phyloP scores from a whole-genome alignment of 1,284 basidiomycete species.

The Agaricales sp. region DNA sequence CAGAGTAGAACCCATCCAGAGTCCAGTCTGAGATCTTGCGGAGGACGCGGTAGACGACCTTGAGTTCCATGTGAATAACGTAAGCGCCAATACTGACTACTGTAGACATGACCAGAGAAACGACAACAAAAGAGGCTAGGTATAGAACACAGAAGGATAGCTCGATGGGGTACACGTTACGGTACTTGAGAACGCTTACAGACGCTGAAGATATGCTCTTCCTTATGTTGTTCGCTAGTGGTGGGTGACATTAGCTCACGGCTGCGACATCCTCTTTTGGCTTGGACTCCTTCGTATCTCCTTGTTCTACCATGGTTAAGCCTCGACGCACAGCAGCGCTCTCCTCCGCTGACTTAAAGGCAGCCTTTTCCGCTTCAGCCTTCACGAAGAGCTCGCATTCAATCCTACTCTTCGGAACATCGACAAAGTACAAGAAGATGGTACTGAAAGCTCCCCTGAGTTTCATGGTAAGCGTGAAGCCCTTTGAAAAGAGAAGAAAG shows the following conservation, averaged over 20 bases:
- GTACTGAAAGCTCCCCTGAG: slow-evolving; percentile 50
- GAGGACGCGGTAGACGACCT: slow-evolving; percentile 49
- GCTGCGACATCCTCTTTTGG: too few species aligned
- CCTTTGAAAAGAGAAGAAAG: not conserved
- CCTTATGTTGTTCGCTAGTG: too few species aligned
- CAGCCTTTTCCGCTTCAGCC: slow-evolving; percentile 43
- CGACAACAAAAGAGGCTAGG: too few species aligned
- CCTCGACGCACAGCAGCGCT: too few species aligned
- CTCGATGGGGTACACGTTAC: too few species aligned
- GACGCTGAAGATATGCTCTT: too few species aligned
- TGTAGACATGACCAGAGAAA: slow-evolving; percentile 5
- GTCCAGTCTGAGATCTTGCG: slow-evolving; percentile 59
- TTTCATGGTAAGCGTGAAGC: slow-evolving; percentile 5
- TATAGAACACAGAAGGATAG: too few species aligned
- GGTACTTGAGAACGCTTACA: too few species aligned
- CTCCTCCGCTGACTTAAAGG: slow-evolving; percentile 24
- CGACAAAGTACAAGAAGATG: slow-evolving; percentile 56
- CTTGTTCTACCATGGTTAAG: too few species aligned
- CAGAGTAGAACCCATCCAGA: slow-evolving; percentile 56
- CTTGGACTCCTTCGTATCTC: too few species aligned
- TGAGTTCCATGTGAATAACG: slow-evolving; percentile 35
- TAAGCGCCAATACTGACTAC: not conserved
- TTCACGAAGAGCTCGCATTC: slow-evolving; percentile 57
- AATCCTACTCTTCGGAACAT: slow-evolving; percentile 56
- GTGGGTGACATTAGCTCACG: too few species aligned